Percentiles rank a stretch among this genome's conserved stretches.
phyloP scores from a whole-genome alignment of 306 rosid genomes.

The Hippophae rhamnoides region DNA sequence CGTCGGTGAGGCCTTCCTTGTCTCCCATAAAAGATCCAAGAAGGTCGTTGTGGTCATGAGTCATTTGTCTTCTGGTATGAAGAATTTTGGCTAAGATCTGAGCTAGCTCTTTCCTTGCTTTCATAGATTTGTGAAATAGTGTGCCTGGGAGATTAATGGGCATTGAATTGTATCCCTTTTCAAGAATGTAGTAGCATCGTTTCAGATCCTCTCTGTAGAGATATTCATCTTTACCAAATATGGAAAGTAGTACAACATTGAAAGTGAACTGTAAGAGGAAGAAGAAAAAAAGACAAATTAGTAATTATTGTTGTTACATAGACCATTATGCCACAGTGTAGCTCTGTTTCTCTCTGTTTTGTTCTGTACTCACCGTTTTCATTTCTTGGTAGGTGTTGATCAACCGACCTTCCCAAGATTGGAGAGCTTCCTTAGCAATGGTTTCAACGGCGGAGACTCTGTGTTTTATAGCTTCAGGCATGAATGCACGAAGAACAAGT shows the following conservation, averaged over 20 bases:
- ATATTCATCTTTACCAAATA: constrained; percentile 71
- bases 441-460: constrained; percentile 52
- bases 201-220: constrained; percentile 69
- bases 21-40: constrained; percentile 79
- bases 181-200: constrained; percentile 70
- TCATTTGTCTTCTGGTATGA: constrained; percentile 46
- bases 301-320: no score
- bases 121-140: constrained; percentile 83
- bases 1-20: constrained; percentile 69
- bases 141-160: constrained; percentile 80
- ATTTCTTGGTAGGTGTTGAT: constrained; percentile 83
- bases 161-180: constrained; percentile 93
- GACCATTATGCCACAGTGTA: not conserved
- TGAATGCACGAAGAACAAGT: constrained; percentile 82
- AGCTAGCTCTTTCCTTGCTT: constrained; percentile 75
- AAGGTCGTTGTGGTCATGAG: constrained; percentile 47
- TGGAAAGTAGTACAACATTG: constrained; percentile 79
- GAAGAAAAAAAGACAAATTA: no score
- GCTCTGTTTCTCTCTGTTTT: constrained; percentile 9
- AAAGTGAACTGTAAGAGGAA: constrained; percentile 54
- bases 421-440: constrained; percentile 50
- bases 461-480: constrained; percentile 58
- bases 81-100: constrained; percentile 67
- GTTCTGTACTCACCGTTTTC: constrained; percentile 50
- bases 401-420: constrained; percentile 52